These are phyloP conservation scores for Acanthamoeba culbertsoni DNA, from an alignment of 208 protist species.

Conservation along the genomic window DNA sequence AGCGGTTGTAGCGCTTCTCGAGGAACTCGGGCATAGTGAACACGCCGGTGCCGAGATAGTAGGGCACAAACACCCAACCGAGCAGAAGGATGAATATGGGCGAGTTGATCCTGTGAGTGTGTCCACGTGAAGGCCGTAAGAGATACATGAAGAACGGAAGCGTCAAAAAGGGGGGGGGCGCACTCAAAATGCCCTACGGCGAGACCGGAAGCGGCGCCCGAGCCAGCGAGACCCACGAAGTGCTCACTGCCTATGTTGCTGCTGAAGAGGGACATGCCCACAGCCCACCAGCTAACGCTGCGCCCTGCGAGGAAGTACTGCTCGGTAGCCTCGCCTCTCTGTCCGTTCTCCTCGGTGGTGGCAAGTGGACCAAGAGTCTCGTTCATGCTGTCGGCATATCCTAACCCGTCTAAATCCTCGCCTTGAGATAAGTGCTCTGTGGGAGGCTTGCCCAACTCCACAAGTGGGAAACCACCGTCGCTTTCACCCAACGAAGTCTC, in stretches of 20 bases:
- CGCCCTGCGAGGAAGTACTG: conserved; percentile 52
- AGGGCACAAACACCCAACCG: conserved; percentile 54
- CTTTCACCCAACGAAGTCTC: too few species aligned
- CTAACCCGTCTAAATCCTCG: too few species aligned
- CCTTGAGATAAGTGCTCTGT: too few species aligned
- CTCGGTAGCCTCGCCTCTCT: not conserved
- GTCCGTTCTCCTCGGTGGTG: not conserved
- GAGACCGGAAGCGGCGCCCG: conserved; percentile 18
- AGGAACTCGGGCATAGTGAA: conserved; percentile 57
- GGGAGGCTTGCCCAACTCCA: too few species aligned
- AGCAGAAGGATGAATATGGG: conserved; percentile 25
- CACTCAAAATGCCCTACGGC: conserved; percentile 55
- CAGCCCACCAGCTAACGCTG: conserved; percentile 17
- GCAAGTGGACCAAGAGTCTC: too few species aligned
- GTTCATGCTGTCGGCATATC: too few species aligned
- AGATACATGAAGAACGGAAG: not conserved
- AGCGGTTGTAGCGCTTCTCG: conserved; percentile 37
- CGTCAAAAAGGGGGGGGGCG: not conserved
- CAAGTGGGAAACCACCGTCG: too few species aligned
- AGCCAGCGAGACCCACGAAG: conserved; percentile 53
- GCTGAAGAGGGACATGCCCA: conserved; percentile 53
- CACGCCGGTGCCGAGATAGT: conserved; percentile 16
- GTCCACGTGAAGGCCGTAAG: not conserved
- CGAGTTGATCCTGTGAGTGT: conserved; percentile 4
- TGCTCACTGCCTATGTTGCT: conserved; percentile 61